Evolutionary conservation across 148 eudicot species (phyloP), one percentile per base, ranked within the genome.

Genomic region (Rhododendron simsii): DNA sequence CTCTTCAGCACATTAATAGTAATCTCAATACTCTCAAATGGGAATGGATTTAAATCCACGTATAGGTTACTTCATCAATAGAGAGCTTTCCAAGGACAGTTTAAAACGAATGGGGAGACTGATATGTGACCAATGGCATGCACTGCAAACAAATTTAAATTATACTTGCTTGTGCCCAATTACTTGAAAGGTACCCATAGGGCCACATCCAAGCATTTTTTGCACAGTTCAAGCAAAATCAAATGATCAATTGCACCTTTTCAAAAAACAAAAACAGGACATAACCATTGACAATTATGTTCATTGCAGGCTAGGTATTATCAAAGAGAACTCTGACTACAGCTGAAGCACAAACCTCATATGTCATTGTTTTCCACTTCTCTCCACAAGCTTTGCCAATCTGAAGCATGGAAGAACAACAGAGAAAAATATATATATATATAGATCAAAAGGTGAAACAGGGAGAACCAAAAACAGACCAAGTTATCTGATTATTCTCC

Each of bases 361-460:
- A 96, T 35, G 93, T 92, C 99, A 96, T 95, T 75, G 90, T 89
- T 84, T 90, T 95, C 99, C 99, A 96, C 91, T 94, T 96, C 88
- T 92, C 96, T 81, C 99, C 99, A 88, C 98, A 91, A 85, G 96
- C 97, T 89, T 96, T 96, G 80, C 96, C 98, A 83, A 96, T 63
- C 99, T 96, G 90, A 81, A 80, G 74, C 71, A 74, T 61, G 37
- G 82, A 81, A 85, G 47, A 33, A 11, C n/a, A 5, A 71, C 15
- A 48, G 33, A 69, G 83, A 86, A 15, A 39, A n/a, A 73, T 3
- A 63, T 53, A 76, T 33, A 73, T 3, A 63, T 53, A 76, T 33
- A 45, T 26, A 81, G 1, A 85, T 4, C 67, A 78, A 73, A 81
- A 81, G 5, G 80, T 28, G 71, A 30, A 65, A 15, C 23, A 33